Evolutionary conservation across 805 yeast species (phyloP).

Genomic region (Lipomyces japonicus): DNA sequence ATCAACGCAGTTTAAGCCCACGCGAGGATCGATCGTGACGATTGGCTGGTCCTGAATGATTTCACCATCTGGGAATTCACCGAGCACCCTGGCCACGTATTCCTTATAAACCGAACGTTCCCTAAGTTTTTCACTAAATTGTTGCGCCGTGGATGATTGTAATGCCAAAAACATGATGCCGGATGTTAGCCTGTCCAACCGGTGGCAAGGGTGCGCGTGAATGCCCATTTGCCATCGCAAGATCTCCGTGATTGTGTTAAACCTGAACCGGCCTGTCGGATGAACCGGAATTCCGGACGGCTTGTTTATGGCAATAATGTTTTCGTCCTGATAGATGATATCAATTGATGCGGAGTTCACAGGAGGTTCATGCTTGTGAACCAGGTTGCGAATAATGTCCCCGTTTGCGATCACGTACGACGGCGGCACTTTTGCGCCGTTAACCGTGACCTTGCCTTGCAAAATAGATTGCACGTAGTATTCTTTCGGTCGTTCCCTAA

Average conservation of each 20-base stretch:
- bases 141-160: conserved; percentile 72
- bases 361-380: conserved; percentile 90
- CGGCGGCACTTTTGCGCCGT: conserved; percentile 57
- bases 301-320: conserved; percentile 78
- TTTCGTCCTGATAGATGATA: conserved; percentile 69
- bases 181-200: conserved; percentile 86
- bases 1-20: conserved; percentile 46
- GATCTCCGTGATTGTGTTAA: conserved; percentile 74
- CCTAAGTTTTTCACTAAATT: conserved; percentile 61
- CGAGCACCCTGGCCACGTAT: conserved; percentile 83
- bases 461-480: conserved; percentile 63
- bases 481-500: conserved; percentile 67
- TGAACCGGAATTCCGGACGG: conserved; percentile 96
- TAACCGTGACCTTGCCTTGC: conserved; percentile 76
- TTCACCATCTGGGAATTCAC: conserved; percentile 67
- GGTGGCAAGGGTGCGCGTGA: conserved; percentile 77
- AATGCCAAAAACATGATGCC: conserved; percentile 92
- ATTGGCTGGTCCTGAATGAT: conserved; percentile 65
- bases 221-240: conserved; percentile 66
- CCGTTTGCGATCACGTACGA: conserved; percentile 75
- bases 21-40: conserved; percentile 66
- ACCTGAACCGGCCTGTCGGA: conserved; percentile 82
- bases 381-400: conserved; percentile 70
- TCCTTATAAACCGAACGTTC: conserved; percentile 74
- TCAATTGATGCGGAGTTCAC: conserved; percentile 57